Base-by-base conservation (phyloP, 176 grass and related monocot genomes). In the Panicum miliaceum region DNA sequence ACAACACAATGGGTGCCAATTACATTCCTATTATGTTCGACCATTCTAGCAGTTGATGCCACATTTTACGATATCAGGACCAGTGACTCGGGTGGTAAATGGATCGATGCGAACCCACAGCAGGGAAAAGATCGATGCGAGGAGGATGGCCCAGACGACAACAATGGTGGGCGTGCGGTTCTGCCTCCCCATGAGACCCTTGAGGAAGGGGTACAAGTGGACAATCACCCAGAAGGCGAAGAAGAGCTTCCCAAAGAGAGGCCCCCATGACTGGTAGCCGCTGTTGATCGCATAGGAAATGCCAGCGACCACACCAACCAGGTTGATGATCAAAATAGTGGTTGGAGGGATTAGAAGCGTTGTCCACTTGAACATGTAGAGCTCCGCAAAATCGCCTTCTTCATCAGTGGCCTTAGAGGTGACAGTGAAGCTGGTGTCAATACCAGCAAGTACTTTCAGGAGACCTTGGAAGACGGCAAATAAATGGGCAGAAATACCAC, bases 281-380 rank as follows among this genome's bases (percentile, higher is more conserved):
- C 88, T 94, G 76, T 92, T 94, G 61, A 94, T 94, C 0, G 93
- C 93, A 27, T 92, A 94, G 59, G 93, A 94, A 64, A 88, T 92
- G 26, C 93, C 93, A 56, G 93, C 90, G 29, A 94, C 93, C 10
- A 90, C 90, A 59, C 90, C 82, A 8, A 94, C 88, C 54, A 94
- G 82, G 78, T 92, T 94, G 86, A 94, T 90, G 27, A 94, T 92
- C 83, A 94, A 69, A 15, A 94, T 89, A 22, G 93, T 94, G 15
- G 90, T 94, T 9, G 93, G 93, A 60, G 93, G 90, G 76, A 94
- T 94, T 16, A 94, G 90, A 73, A 94, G 90, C 3, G 93, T 94
- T 3, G 93, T 94, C 93, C 93, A 92, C 75, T 94, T 94, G 82
- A 94, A 90, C 93, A 90, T 84, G 82, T 94, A 94, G 62, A 94